A percentile compares a stretch with the other conserved stretches of the same genome.
Evolutionary conservation across 768 basidiomycete species (phyloP).

Genomic region (Mycena rosella): DNA sequence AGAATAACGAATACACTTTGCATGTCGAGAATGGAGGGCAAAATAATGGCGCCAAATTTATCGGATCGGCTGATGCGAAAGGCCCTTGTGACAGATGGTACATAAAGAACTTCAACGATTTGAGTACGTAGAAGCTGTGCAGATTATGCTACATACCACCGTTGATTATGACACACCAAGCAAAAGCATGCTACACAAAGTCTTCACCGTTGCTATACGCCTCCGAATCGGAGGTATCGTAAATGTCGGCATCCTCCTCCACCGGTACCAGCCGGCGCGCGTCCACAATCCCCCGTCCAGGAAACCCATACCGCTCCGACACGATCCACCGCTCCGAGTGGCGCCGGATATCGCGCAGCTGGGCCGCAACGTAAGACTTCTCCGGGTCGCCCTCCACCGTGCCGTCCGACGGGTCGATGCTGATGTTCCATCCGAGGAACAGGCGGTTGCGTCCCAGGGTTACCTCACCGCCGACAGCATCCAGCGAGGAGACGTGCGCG

Average conservation of each 20-base stretch:
- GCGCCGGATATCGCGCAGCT: constrained; percentile 26
- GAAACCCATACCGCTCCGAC: constrained; percentile 18
- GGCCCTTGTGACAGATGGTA: neutral
- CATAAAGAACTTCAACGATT: neutral
- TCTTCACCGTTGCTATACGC: constrained; percentile 26
- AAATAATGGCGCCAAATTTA: neutral
- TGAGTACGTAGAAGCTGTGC: neutral
- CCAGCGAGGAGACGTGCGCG: constrained; percentile 55
- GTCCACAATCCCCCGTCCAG: constrained; percentile 18
- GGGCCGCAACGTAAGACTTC: constrained; percentile 51
- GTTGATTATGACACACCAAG: constrained; percentile 3
- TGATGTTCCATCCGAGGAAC: constrained; percentile 79
- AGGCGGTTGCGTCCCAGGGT: constrained; percentile 57
- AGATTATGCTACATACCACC: neutral
- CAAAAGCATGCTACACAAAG: constrained; percentile 2
- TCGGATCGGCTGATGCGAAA: neutral
- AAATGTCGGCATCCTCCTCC: constrained; percentile 28
- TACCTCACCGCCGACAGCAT: constrained; percentile 41
- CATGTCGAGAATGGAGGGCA: neutral
- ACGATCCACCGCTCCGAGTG: constrained; percentile 30
- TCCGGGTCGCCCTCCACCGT: constrained; percentile 58
- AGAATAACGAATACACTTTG: constrained; percentile 11
- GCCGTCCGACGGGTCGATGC: constrained; percentile 50
- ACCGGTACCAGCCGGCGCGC: constrained; percentile 27
- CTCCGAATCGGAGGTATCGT: constrained; percentile 28